Evolutionary conservation across 257 asterid species (phyloP).

Genomic region (Scutellaria minor): DNA sequence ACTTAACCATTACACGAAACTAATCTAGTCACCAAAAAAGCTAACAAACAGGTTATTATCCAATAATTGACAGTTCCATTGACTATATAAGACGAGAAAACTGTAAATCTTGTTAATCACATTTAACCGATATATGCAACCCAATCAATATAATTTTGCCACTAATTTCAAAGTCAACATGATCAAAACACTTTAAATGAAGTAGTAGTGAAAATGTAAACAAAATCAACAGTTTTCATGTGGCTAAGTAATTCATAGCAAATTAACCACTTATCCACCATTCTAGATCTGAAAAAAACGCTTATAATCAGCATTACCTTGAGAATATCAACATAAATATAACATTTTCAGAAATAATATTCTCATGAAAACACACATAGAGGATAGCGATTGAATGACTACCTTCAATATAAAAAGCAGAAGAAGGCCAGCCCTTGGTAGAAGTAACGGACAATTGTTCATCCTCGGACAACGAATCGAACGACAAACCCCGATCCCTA

Average conservation of each 20-base stretch:
- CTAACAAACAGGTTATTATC: neutral
- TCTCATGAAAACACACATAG: neutral
- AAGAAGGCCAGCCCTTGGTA: conserved; percentile 57
- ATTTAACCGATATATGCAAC: neutral
- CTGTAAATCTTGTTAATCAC: neutral
- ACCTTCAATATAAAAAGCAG: conserved; percentile 51
- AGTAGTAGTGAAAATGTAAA: no score
- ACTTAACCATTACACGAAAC: neutral
- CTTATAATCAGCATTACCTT: neutral
- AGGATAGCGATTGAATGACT: neutral
- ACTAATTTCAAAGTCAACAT: neutral
- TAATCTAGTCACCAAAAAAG: neutral
- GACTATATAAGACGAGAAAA: neutral
- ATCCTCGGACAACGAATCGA: conserved; percentile 46
- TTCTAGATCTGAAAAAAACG: conserved; percentile 29
- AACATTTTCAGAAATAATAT: conserved; percentile 3
- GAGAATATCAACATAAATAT: conserved; percentile 12
- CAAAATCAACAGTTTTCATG: no score
- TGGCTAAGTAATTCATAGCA: no score
- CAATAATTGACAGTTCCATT: neutral
- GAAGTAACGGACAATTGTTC: conserved; percentile 44
- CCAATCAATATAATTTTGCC: neutral
- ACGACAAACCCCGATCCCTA: conserved; percentile 7
- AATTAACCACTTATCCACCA: neutral
- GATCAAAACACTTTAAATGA: neutral